These are phyloP conservation scores for Plantago major DNA, from an alignment of 257 asterid species.

Conservation along the genomic window DNA sequence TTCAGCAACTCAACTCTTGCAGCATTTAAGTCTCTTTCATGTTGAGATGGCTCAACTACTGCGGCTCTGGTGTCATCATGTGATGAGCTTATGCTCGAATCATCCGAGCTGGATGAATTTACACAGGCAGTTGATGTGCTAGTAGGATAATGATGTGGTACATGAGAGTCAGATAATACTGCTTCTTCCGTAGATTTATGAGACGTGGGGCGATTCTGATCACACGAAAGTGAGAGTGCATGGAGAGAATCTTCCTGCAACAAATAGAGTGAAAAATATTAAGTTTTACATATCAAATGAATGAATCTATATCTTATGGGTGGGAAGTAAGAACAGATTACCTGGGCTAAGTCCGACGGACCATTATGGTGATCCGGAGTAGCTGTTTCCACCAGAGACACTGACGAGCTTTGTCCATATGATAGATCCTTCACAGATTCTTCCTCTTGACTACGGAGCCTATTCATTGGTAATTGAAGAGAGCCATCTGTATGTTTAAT, in stretches of 20 bases:
- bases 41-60: slow-evolving; percentile 6
- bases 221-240: slow-evolving; percentile 19
- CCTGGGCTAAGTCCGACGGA: slow-evolving; percentile 25
- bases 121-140: slow-evolving; percentile 14
- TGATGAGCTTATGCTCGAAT: slow-evolving; percentile 15
- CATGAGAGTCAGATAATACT: slow-evolving; percentile 13
- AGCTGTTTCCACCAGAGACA: slow-evolving; percentile 24
- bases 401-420: slow-evolving; percentile 26
- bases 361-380: slow-evolving; percentile 14
- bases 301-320: background rate
- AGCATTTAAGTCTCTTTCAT: slow-evolving; percentile 9
- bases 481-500: slow-evolving; percentile 12
- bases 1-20: slow-evolving; percentile 18
- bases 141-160: background rate
- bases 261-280: background rate
- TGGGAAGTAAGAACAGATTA: slow-evolving; percentile 13
- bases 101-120: slow-evolving; percentile 13
- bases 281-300: background rate
- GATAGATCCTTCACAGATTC: slow-evolving; percentile 38
- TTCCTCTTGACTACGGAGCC: slow-evolving; percentile 38
- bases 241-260: slow-evolving; percentile 27
- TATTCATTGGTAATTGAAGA: slow-evolving; percentile 17
- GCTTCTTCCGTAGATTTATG: slow-evolving; percentile 20
- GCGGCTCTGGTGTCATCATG: slow-evolving; percentile 18
- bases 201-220: slow-evolving; percentile 10